Base-by-base conservation (phyloP, 495 filamentous ascomycete genomes). In the Trichoderma erinaceum region DNA sequence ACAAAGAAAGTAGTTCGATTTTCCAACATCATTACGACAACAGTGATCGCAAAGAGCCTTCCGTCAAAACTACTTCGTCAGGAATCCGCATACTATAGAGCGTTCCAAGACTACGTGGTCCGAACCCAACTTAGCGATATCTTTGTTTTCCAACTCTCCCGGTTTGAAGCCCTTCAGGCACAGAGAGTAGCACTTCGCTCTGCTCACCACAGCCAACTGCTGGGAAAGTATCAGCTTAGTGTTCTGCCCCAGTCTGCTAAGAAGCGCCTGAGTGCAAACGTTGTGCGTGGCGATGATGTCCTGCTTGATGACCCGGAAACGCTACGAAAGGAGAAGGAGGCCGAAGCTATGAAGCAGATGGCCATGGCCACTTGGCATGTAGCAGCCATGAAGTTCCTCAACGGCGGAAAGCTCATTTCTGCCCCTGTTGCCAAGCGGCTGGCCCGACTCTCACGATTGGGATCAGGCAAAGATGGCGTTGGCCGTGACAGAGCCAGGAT, bases 31-130 rank as follows among this genome's bases (percentile, higher is more conserved):
- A 77, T 79, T 12, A 75, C 84, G 8, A 80, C 82, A 18, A 74
- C 82, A n/a, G 72, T 74, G 23, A 69, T 82, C 29, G 80, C 82
- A 21, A 78, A 78, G 66, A 76, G 75, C 35, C 73, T 80, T 16
- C 78, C 81, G 10, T 77, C 82, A n/a, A 81, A 80, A 73, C 66
- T 81, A 71, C 61, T 75, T 73, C 75, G 82, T 73, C 81, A 88
- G 73, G 92, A 96, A 72, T 89, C 89, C 1, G 90, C 93, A n/a
- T 97, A 95, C 75, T 93, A 94, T 82, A 88, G 92, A 69, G 92
- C 92, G 32, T 97, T 97, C 75, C 88, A 91, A 69, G 86, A 89
- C 58, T 81, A 89, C 58, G 78, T 86, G 58, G 82, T 86, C 41
- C 81, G 81, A 52, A 85, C 84, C 32, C 83, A 80, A 67, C 79